Base-by-base conservation (phyloP, 352 stramenopile genomes). In the Phytophthora tubulina region DNA sequence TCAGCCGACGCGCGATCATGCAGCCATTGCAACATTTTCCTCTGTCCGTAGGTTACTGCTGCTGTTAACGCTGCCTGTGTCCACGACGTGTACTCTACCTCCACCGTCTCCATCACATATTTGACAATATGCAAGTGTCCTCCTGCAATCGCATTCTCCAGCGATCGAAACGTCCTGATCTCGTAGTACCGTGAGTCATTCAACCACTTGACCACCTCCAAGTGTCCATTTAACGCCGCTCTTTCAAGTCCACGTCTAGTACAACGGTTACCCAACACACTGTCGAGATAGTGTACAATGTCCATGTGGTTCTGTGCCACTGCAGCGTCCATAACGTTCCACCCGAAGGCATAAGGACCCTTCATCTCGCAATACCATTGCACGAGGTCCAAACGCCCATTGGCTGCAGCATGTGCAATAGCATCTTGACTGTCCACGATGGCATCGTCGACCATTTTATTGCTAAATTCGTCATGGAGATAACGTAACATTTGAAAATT, bases 301-400 rank as follows among this genome's bases (percentile, higher is more conserved):
- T 74, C 39, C 72, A 86, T 81, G 50, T 75, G 76, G 56, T 80
- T 75, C 9, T 84, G 51, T 2, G 76, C 76, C n/a, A 80, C 60
- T 11, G 79, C 79, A 9, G 79, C 73, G 57, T 83, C 79, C 79
- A 86, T 82, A 10, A 75, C 78, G 48, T 65, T 78, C 54, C 76
- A 84, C 9, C 79, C 79, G 33, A 82, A 78, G 10, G 76, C 70
- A 52, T 80, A 82, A 3, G 65, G 74, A 9, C 75, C 79, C 39
- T 81, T 81, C 59, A 76, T 67, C 15, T 83, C 69, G 62, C 73
- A 78, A 55, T 78, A 74, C 75, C 75, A 85, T 50, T 76, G 51
- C 21, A 85, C 69, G 1, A 83, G 32, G 11, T 84, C 79, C 50
- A 86, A 10, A 35, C 70, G 59, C 2, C 75, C 78, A 39, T 68